These are phyloP conservation scores for Pseudopithomyces chartarum DNA, from an alignment of 2,329 filamentous ascomycete genomes.

Conservation along the genomic window DNA sequence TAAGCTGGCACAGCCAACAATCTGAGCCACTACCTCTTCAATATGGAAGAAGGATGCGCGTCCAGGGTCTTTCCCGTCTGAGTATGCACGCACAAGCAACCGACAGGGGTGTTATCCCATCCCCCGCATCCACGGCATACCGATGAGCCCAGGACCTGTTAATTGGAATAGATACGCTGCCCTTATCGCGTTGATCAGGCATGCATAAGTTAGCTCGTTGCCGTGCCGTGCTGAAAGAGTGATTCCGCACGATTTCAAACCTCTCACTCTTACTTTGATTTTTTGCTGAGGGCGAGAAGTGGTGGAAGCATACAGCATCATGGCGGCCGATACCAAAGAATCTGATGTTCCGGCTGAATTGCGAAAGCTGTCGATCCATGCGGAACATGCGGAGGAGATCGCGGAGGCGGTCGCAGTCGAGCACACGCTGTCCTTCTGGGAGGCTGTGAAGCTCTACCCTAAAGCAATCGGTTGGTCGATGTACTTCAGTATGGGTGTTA, in stretches of 20 bases:
- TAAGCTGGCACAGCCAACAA: not conserved
- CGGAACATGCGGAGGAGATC: slow-evolving; percentile 33
- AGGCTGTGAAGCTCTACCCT: slow-evolving; percentile 52
- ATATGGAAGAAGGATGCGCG: slow-evolving; percentile 13
- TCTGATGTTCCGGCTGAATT: slow-evolving; percentile 18
- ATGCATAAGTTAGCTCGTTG: slow-evolving; percentile 9
- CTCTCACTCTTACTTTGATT: not conserved
- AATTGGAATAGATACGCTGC: slow-evolving; percentile 2
- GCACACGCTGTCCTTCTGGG: slow-evolving; percentile 41
- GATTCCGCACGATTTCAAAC: not conserved
- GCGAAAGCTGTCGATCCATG: slow-evolving; percentile 21
- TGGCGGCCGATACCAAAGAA: slow-evolving; percentile 14
- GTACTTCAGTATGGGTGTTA: slow-evolving; percentile 64
- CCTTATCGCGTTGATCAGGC: slow-evolving; percentile 7
- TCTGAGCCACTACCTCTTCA: slow-evolving; percentile 8
- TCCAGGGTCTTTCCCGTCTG: slow-evolving; percentile 8
- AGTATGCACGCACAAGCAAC: slow-evolving; percentile 10
- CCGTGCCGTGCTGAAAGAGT: slow-evolving; percentile 12
- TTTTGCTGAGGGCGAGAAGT: not conserved
- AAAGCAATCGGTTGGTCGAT: slow-evolving; percentile 60
- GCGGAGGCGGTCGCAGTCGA: slow-evolving; percentile 42
- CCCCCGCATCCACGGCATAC: slow-evolving; percentile 14
- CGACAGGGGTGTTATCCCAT: slow-evolving; percentile 2
- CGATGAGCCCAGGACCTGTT: slow-evolving; percentile 10
- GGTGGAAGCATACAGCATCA: not conserved